Conservation (phyloP, 2,329 filamentous ascomycete species). For the Penicillium sclerotigenum region DNA sequence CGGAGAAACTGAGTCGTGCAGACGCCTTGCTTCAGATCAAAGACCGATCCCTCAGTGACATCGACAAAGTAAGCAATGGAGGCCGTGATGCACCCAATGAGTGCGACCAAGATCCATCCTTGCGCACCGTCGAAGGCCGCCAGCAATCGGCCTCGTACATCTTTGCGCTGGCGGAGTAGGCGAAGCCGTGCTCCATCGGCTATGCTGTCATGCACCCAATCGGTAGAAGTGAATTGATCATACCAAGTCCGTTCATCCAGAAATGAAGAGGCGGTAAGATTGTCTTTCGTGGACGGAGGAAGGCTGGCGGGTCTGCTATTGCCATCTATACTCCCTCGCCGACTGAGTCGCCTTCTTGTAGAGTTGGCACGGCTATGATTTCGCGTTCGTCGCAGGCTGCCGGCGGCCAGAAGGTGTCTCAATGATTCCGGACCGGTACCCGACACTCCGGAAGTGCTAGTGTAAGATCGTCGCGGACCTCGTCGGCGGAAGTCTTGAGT, state of each 20-base stretch:
- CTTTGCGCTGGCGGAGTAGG: conserved; percentile 74
- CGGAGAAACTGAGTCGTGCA: conserved; percentile 70
- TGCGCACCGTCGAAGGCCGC: conserved; percentile 82
- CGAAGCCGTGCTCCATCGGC: conserved; percentile 89
- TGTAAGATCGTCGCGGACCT: conserved; percentile 36
- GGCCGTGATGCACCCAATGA: conserved; percentile 84
- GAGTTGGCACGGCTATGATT: conserved; percentile 52
- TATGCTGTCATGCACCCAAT: conserved; percentile 98
- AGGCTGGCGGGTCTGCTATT: conserved; percentile 31
- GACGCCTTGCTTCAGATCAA: conserved; percentile 88
- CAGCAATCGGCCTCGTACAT: conserved; percentile 74
- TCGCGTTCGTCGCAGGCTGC: conserved; percentile 39
- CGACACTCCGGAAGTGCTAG: conserved; percentile 34
- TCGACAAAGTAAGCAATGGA: conserved; percentile 85
- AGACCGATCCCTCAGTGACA: conserved; percentile 77
- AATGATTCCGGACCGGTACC: conserved; percentile 36
- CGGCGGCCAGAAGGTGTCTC: conserved; percentile 34
- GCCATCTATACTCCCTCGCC: conserved; percentile 57
- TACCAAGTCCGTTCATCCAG: conserved; percentile 93
- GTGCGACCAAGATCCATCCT: conserved; percentile 88
- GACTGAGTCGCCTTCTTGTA: conserved; percentile 48
- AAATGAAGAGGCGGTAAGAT: conserved; percentile 59
- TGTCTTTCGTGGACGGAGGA: conserved; percentile 47
- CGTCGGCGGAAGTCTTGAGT: conserved; percentile 16
- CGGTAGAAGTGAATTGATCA: conserved; percentile 94